Conservation (phyloP, 2,329 filamentous ascomycete genomes). For the Trichoderma sp. region DNA sequence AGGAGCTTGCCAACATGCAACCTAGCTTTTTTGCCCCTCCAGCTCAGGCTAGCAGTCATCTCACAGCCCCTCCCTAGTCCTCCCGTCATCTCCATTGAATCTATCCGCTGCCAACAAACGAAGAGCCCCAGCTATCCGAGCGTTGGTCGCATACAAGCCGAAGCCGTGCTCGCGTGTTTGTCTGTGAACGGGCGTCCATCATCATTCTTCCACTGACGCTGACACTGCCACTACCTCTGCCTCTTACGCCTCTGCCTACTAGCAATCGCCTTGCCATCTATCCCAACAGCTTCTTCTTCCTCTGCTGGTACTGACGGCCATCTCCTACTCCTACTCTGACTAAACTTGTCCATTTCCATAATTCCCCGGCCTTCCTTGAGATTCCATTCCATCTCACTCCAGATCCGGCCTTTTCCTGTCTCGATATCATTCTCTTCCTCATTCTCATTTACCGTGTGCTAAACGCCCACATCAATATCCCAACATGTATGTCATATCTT, state of each 20-base stretch:
- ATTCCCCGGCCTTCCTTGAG: neutral
- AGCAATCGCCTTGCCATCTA: neutral
- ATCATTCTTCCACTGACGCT: neutral
- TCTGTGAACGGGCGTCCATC: neutral
- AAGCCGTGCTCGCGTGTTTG: conserved; percentile 2
- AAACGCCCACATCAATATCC: neutral
- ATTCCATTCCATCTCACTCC: conserved; percentile 3
- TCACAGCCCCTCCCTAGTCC: neutral
- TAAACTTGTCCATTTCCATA: neutral
- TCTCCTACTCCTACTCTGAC: neutral
- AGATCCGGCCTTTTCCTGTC: neutral
- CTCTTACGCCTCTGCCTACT: neutral
- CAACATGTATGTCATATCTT: conserved; percentile 14
- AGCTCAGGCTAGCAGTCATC: conserved; percentile 1
- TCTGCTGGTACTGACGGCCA: neutral
- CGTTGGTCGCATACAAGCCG: neutral
- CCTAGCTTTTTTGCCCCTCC: conserved; percentile 25
- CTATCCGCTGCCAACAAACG: neutral
- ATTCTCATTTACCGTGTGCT: neutral
- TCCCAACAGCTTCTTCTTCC: neutral
- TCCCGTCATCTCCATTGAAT: conserved; percentile 7
- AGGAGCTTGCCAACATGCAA: neutral
- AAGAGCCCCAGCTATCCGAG: neutral
- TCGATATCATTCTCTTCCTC: neutral
- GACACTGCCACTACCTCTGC: neutral